Base-by-base conservation (phyloP, 2,329 filamentous ascomycete genomes). In the Capronia epimyces region DNA sequence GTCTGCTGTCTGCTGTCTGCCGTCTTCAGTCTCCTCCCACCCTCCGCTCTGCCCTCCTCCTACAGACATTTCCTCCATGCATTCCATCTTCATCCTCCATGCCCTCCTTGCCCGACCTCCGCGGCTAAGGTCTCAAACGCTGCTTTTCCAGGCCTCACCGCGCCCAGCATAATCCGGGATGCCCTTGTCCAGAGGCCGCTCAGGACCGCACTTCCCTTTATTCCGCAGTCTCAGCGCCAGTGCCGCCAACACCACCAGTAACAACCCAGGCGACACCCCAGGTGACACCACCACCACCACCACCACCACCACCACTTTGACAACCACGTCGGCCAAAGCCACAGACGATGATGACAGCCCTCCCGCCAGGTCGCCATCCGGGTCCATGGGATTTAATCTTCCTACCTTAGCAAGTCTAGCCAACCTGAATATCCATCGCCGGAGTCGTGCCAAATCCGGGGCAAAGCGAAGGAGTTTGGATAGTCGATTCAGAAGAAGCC, bases 141-240 rank as follows among this genome's bases (percentile, higher is more conserved):
- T 37, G 34, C 34, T 13, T 20, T 13, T 42, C 8, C 39, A 15
- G 22, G 20, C 39, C 20, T 25, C 3, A 22, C 20, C 12, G 3
- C 6, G 3, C 10, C 20, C 39, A 24, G 13, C 10, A 15, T 15
- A 4, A 42, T 42, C 39, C 20, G 49, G 40, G n/a, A 55, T 57
- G 55, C 55, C 55, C 31, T 49, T 48, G 29, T 50, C 49, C 20
- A 48, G 45, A 41, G 20, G 42, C 20, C 51, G 51, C 3, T 46
- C 52, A 27, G 39, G 53, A 12, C 43, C 53, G 22, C 45, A 41
- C 15, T 36, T 55, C 16, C 53, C 53, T 27, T 46, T 57, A 12
- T 52, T 57, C 29, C 52, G 55, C 44, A 57, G 52, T 46, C 43
- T 52, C 39, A 57, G 55, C 49, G 52, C 50, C 41, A 52, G 41